Percentiles rank a stretch among this genome's conserved stretches.
Evolutionary conservation across 2,329 filamentous ascomycete species (phyloP).

Genomic region (Calonectria honghensis): DNA sequence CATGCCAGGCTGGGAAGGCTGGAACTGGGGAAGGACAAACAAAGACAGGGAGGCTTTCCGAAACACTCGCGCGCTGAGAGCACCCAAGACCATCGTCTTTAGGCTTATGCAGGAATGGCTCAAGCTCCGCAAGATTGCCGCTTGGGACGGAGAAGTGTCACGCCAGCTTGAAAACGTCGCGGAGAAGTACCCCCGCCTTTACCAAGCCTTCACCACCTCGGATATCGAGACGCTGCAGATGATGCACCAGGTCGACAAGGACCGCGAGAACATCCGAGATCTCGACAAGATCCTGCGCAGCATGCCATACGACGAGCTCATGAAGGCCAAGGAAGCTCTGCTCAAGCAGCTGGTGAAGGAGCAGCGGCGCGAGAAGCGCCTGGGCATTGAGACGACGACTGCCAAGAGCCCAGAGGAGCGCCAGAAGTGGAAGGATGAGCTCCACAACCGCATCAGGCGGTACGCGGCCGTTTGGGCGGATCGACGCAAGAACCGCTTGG

Average conservation of each 20-base stretch:
- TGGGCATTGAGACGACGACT: conserved; percentile 36
- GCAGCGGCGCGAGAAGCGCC: conserved; percentile 44
- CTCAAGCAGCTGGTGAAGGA: conserved; percentile 47
- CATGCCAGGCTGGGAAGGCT: conserved; percentile 87
- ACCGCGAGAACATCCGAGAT: conserved; percentile 52
- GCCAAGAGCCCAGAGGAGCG: conserved; percentile 31
- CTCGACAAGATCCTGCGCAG: conserved; percentile 55
- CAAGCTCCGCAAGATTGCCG: conserved; percentile 67
- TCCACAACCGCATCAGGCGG: conserved; percentile 48
- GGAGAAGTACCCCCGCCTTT: conserved; percentile 62
- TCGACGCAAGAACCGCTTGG: conserved; percentile 40
- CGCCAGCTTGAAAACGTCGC: conserved; percentile 62
- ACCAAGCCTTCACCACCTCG: conserved; percentile 63
- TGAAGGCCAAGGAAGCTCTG: conserved; percentile 50
- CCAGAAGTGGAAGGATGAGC: conserved; percentile 45
- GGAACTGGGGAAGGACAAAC: conserved; percentile 64
- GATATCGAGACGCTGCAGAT: conserved; percentile 56
- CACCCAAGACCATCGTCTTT: conserved; percentile 65
- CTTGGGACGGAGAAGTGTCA: conserved; percentile 70
- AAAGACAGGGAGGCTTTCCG: conserved; percentile 62
- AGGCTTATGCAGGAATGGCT: conserved; percentile 70
- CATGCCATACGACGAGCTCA: conserved; percentile 57
- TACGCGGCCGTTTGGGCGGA: conserved; percentile 50
- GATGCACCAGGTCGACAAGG: conserved; percentile 50
- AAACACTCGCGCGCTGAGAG: conserved; percentile 57